Base-by-base conservation (phyloP, 176 grass and related monocot species). In the Cenchrus americanus region DNA sequence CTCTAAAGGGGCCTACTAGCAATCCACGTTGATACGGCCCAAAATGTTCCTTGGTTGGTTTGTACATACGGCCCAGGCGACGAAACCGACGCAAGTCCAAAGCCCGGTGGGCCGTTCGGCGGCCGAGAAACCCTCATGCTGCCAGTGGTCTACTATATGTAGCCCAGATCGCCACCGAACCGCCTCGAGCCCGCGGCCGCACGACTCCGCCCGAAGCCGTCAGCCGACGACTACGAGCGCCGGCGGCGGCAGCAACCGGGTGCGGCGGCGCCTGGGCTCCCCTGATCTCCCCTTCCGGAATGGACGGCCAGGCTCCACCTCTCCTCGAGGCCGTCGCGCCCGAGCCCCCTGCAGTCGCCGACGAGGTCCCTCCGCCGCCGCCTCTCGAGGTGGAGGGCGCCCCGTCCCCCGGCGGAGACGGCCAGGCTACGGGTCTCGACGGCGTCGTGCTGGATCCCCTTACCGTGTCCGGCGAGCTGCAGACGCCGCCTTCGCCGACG, bases 281-380 rank as follows among this genome's bases (percentile, higher is more conserved):
- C 73, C 79, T 71, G 73, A 88, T 41, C 67, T 61, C 59, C 64
- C 50, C 14, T 50, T 43, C 60, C 57, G 40, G 32, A 18, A 85
- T 85, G 86, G 86, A 88, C n/a, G 43, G 17, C 67, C 79, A 69
- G 46, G 73, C 69, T 70, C 44, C 86, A 73, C 73, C 75, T 7
- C 3, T 10, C 8, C 3, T 19, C 22, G 69, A 18, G 41, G 49
- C 65, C n/a, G 49, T 80, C 21, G 23, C 19, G 22, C 14, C 21
- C 72, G 64, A 91, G 41, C 63, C 55, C 11, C 17, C 8, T n/a
- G 14, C 65, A 10, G 49, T 55, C 50, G 17, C 49, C 10, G 82
- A 76, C 37, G 22, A 82, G 57, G 46, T 32, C 55, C 64, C 19
- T 23, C 10, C 62, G 24, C 68, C 50, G 34, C 67, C 18, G 48